phyloP scores from a whole-genome alignment of 768 basidiomycete genomes.

The Paxillus involutus region DNA sequence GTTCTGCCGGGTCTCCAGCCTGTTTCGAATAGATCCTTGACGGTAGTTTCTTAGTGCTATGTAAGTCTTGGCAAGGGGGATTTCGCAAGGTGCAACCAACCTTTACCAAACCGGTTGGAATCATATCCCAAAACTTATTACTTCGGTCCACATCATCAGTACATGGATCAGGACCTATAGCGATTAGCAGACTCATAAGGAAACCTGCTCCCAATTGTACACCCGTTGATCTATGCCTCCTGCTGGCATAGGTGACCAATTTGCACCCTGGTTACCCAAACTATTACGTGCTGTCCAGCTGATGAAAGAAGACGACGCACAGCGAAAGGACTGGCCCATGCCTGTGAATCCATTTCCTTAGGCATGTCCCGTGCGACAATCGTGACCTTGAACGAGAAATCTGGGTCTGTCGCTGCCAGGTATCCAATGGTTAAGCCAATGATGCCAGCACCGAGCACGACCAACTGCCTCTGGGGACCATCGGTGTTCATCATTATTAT shows the following conservation, averaged over 20 bases:
- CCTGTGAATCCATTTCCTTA: conserved; percentile 38
- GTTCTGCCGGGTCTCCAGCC: conserved; percentile 12
- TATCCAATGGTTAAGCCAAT: conserved; percentile 40
- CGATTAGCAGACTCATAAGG: conserved; percentile 36
- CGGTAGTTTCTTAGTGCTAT: conserved; percentile 36
- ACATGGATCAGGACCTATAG: background rate
- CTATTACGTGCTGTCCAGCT: background rate
- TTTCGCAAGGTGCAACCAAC: conserved; percentile 20
- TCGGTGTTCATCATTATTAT: conserved; percentile 13
- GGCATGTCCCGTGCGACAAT: conserved; percentile 40
- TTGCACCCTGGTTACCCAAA: conserved; percentile 37
- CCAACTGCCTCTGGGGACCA: conserved; percentile 13
- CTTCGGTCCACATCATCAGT: conserved; percentile 24
- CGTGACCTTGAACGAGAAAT: conserved; percentile 20
- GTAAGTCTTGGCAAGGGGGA: background rate
- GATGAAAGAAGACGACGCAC: conserved; percentile 25
- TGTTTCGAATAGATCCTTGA: conserved; percentile 32
- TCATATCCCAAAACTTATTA: conserved; percentile 48
- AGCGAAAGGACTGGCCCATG: conserved; percentile 53
- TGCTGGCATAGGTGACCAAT: conserved; percentile 45
- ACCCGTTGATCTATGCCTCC: conserved; percentile 32
- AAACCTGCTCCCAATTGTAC: conserved; percentile 37
- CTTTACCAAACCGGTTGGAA: conserved; percentile 41
- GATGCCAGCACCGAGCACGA: conserved; percentile 40
- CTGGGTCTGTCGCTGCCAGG: conserved; percentile 23